These are phyloP conservation scores for Pezicula rhizophila DNA, from an alignment of 2,329 filamentous ascomycete genomes.

Conservation along the genomic window DNA sequence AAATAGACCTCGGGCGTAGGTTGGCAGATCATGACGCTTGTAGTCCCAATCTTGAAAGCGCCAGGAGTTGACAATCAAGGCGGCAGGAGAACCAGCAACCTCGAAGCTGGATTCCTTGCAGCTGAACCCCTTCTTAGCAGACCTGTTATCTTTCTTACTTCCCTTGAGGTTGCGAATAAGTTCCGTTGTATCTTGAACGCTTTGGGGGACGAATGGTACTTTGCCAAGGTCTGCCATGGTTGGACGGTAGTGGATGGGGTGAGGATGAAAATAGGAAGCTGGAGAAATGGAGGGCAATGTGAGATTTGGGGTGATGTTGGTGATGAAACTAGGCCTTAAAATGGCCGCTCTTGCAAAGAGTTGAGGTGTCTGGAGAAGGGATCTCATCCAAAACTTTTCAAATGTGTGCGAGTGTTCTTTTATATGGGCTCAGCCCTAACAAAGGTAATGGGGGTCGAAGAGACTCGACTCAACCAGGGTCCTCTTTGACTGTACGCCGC, in stretches of 20 bases:
- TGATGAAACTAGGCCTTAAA: background rate
- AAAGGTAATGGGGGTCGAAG: background rate
- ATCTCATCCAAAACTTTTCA: background rate
- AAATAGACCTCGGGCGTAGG: slow-evolving; percentile 89
- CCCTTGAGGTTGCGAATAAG: slow-evolving; percentile 48
- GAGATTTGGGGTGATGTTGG: background rate
- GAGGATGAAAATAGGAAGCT: slow-evolving; percentile 2
- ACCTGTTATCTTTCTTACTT: slow-evolving; percentile 58
- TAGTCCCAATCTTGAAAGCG: slow-evolving; percentile 94
- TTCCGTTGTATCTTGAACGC: slow-evolving; percentile 55
- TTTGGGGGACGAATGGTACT: slow-evolving; percentile 62
- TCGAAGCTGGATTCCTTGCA: slow-evolving; percentile 77
- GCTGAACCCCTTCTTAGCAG: slow-evolving; percentile 56
- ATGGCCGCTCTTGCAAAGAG: background rate
- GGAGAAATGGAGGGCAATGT: background rate
- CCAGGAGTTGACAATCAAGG: slow-evolving; percentile 80
- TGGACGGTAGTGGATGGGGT: slow-evolving; percentile 8
- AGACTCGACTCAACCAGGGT: too few relatives aligned
- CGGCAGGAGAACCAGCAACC: slow-evolving; percentile 55
- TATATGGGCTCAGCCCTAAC: background rate
- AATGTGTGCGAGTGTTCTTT: background rate
- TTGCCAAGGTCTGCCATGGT: slow-evolving; percentile 45
- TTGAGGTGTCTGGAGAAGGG: background rate
- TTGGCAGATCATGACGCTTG: slow-evolving; percentile 79
- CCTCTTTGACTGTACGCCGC: background rate